Percentiles rank a stretch among this genome's conserved stretches.
Conservation (phyloP, 345 rosid genomes). For the Populus tremula region DNA sequence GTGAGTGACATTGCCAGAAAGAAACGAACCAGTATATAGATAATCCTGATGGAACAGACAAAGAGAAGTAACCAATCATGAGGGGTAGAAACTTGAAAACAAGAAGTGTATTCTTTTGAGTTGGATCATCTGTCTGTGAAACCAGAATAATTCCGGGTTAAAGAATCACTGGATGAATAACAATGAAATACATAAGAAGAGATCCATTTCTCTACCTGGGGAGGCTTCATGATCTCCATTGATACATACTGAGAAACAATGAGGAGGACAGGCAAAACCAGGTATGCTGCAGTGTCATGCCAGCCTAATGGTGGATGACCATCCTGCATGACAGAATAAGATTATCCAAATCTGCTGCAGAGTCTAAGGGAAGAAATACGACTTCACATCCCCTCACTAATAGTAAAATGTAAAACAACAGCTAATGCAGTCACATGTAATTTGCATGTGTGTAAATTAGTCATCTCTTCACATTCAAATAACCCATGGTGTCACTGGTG, state of each 20-base stretch:
- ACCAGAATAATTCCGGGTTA: slow-evolving; percentile 15
- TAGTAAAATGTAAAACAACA: slow-evolving; percentile 8
- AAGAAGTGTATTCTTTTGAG: slow-evolving; percentile 93
- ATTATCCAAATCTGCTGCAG: background rate
- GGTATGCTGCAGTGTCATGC: slow-evolving; percentile 88
- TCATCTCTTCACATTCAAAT: background rate
- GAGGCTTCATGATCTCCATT: slow-evolving; percentile 99
- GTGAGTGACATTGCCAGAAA: slow-evolving; percentile 15
- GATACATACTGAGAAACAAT: slow-evolving; percentile 82
- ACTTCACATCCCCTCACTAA: background rate
- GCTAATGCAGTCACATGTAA: slow-evolving; percentile 1
- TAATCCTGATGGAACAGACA: slow-evolving; percentile 98
- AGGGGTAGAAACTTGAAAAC: slow-evolving; percentile 94
- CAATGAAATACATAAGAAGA: slow-evolving; percentile 8
- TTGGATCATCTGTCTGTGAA: slow-evolving; percentile 88
- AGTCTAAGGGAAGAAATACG: background rate
- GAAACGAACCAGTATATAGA: slow-evolving; percentile 91
- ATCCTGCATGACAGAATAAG: slow-evolving; percentile 54
- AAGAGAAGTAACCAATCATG: slow-evolving; percentile 96
- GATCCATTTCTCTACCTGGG: slow-evolving; percentile 62
- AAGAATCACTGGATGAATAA: slow-evolving; percentile 1
- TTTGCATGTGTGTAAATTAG: background rate
- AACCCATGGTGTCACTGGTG: background rate
- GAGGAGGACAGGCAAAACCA: slow-evolving; percentile 94
- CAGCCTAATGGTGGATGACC: slow-evolving; percentile 98